These are phyloP conservation scores for Sextonia rubra DNA, from an alignment of 164 flowering plant species.

Conservation along the genomic window DNA sequence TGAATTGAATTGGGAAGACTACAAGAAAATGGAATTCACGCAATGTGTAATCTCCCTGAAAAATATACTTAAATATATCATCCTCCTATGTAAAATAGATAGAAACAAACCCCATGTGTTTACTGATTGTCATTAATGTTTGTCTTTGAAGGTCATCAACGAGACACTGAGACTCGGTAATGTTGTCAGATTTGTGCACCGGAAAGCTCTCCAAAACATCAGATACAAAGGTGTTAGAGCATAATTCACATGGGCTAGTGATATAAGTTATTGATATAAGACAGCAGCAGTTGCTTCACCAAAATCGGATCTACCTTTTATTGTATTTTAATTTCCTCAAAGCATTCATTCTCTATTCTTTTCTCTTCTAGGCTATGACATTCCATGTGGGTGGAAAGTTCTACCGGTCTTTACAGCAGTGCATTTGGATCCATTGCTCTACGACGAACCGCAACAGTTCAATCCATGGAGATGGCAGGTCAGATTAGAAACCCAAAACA, in stretches of 20 bases:
- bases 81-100: not conserved
- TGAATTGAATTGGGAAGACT: slow-evolving; percentile 79
- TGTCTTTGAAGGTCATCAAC: slow-evolving; percentile 54
- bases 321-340: not conserved
- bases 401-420: slow-evolving; percentile 86
- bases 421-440: slow-evolving; percentile 73
- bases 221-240: slow-evolving; percentile 56
- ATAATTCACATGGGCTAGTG: not conserved
- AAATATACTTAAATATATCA: not conserved
- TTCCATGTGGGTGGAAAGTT: slow-evolving; percentile 98
- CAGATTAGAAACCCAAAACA: slow-evolving; percentile 4
- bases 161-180: slow-evolving; percentile 90
- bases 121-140: not conserved
- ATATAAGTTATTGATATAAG: not conserved
- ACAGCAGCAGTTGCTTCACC: not conserved
- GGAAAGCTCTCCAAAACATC: slow-evolving; percentile 81
- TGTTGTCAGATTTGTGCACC: slow-evolving; percentile 84
- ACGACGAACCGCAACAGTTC: slow-evolving; percentile 72
- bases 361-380: slow-evolving; percentile 58
- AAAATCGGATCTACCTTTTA: slow-evolving; percentile 12
- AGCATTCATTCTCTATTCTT: not conserved
- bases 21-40: slow-evolving; percentile 93
- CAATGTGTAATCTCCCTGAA: slow-evolving; percentile 56
- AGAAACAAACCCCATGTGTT: not conserved
- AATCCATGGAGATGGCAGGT: slow-evolving; percentile 99